A percentile compares a stretch with the other conserved stretches of the same genome.
phyloP scores from a whole-genome alignment of 176 grass and related monocot genomes.

The Typha latifolia region DNA sequence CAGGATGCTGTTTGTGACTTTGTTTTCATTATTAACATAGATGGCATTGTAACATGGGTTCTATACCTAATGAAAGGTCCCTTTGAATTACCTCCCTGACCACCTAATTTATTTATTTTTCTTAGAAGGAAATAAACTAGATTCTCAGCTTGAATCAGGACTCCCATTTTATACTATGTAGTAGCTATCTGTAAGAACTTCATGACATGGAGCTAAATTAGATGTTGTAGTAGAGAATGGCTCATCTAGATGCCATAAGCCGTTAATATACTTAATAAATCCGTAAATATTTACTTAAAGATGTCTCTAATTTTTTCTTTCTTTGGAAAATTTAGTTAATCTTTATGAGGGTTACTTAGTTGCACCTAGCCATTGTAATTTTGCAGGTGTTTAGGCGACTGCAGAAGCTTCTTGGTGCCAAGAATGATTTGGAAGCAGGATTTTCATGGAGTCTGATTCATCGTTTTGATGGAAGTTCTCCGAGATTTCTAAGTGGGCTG shows the following conservation, averaged over 20 bases:
- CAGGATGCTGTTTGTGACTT: too few species aligned
- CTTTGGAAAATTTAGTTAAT: too few species aligned
- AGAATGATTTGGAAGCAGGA: constrained; percentile 72
- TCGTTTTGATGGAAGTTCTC: constrained; percentile 52
- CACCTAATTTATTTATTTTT: neutral
- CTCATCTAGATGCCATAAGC: neutral
- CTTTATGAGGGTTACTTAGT: constrained; percentile 8
- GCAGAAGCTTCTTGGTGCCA: constrained; percentile 65
- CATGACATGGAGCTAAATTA: neutral
- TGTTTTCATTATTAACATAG: too few species aligned
- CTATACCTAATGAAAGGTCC: too few species aligned
- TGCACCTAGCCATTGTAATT: constrained; percentile 9
- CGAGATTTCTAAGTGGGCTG: constrained; percentile 23
- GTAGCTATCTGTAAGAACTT: neutral
- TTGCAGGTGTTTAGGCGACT: constrained; percentile 54
- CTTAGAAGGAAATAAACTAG: neutral
- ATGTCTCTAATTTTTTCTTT: neutral
- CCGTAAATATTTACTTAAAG: neutral
- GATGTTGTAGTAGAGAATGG: neutral
- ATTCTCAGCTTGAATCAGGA: neutral
- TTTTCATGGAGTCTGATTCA: constrained; percentile 80
- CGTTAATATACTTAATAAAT: too few species aligned
- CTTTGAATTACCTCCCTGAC: too few species aligned
- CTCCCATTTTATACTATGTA: neutral
- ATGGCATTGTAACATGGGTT: too few species aligned